Evolutionary conservation across 805 yeast species (phyloP).

Genomic region (Myxozyma vanderwaltii): DNA sequence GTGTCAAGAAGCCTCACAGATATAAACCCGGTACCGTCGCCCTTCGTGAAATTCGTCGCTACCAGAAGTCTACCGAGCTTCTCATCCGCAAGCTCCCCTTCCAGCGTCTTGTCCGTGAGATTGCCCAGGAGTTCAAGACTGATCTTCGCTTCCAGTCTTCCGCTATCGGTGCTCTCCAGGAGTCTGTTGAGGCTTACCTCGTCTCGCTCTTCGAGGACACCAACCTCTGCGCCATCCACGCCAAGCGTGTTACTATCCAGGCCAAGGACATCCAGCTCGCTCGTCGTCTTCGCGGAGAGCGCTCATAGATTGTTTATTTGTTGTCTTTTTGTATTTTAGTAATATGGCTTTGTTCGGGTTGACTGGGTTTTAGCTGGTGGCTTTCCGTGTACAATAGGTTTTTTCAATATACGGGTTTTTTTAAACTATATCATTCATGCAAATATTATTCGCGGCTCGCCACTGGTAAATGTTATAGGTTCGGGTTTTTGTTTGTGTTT

Average conservation of each 20-base stretch:
- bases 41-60: conserved; percentile 87
- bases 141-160: conserved; percentile 87
- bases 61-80: conserved; percentile 85
- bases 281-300: conserved; percentile 84
- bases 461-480: not conserved
- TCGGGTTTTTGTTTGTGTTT: not conserved
- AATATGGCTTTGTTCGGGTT: conserved; percentile 12
- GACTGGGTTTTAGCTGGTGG: conserved; percentile 20
- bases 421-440: not conserved
- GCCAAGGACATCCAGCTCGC: conserved; percentile 90
- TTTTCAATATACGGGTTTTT: conserved; percentile 27
- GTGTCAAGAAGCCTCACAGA: conserved; percentile 92
- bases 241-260: conserved; percentile 91
- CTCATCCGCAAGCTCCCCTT: conserved; percentile 86
- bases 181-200: conserved; percentile 86
- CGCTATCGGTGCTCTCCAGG: conserved; percentile 89
- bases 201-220: conserved; percentile 87
- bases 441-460: not conserved
- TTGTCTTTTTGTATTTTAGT: conserved; percentile 8
- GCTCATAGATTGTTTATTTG: conserved; percentile 24
- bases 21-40: conserved; percentile 96
- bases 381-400: conserved; percentile 30
- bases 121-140: conserved; percentile 84
- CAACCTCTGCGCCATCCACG: conserved; percentile 89
- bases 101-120: conserved; percentile 89